phyloP scores from a whole-genome alignment of 2,329 filamentous ascomycete species.

The Keithomyces neogunnii region DNA sequence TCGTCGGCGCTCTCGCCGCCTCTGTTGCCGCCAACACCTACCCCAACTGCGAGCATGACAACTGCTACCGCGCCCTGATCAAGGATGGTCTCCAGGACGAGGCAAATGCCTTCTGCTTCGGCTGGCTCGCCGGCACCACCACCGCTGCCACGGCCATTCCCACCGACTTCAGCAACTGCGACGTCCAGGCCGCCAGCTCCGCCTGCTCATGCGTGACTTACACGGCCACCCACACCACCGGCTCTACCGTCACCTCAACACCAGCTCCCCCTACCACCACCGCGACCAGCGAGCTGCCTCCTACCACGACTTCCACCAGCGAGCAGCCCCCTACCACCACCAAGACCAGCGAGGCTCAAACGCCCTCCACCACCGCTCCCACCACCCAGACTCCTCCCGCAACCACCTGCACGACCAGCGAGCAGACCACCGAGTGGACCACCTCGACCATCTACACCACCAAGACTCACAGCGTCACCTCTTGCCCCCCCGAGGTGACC shows the following conservation, averaged over 20 bases:
- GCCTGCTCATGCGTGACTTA: conserved; percentile 31
- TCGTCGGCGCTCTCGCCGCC: conserved; percentile 24
- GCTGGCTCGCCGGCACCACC: conserved; percentile 21
- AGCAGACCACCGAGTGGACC: conserved; percentile 14
- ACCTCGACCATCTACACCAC: conserved; percentile 24
- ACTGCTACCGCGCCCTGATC: conserved; percentile 28
- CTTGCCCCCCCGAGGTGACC: conserved; percentile 21
- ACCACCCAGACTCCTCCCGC: conserved; percentile 8
- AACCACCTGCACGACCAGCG: conserved; percentile 2
- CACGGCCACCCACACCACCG: conserved; percentile 20
- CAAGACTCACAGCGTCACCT: conserved; percentile 17
- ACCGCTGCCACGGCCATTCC: conserved; percentile 20
- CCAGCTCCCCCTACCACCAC: not conserved
- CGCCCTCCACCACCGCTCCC: conserved; percentile 1
- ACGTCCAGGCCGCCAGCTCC: conserved; percentile 17
- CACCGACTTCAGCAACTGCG: conserved; percentile 22
- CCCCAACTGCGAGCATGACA: conserved; percentile 21
- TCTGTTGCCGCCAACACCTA: conserved; percentile 19
- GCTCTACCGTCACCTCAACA: conserved; percentile 7
- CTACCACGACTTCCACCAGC: conserved; percentile 5
- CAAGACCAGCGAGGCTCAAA: conserved; percentile 2
- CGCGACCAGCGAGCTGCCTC: conserved; percentile 4
- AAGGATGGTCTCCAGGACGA: conserved; percentile 21
- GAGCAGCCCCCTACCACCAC: conserved; percentile 6
- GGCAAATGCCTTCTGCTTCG: conserved; percentile 23